Percentiles rank a stretch among this genome's conserved stretches.
Evolutionary conservation across 1,139 yeast species (phyloP).

Genomic region (Candida frijolesensis): DNA sequence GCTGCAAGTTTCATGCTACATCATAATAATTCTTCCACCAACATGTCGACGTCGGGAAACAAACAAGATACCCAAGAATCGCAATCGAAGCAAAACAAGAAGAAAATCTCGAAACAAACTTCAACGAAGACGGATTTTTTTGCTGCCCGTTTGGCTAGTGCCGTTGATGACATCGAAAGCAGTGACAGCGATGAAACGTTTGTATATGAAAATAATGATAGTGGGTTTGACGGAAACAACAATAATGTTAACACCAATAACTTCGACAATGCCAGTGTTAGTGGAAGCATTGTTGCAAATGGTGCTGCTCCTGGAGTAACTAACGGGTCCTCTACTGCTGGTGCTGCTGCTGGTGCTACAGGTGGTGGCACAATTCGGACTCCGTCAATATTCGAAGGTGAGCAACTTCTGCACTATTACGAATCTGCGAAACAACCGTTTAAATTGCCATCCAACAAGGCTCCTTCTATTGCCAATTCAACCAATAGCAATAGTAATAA

Average conservation of each 20-base stretch:
- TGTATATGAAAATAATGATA: constrained; percentile 69
- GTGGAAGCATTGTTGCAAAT: constrained; percentile 13
- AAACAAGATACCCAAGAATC: constrained; percentile 6
- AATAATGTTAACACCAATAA: constrained; percentile 11
- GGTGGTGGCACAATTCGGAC: constrained; percentile 9
- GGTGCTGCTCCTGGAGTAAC: background rate
- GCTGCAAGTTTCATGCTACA: constrained; percentile 13
- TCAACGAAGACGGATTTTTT: constrained; percentile 83
- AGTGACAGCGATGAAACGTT: constrained; percentile 93
- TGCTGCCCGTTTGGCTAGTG: constrained; percentile 92
- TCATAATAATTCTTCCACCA: constrained; percentile 14
- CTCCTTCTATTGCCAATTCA: constrained; percentile 24
- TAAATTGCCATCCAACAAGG: constrained; percentile 12
- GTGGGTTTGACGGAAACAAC: constrained; percentile 16
- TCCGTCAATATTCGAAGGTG: constrained; percentile 9
- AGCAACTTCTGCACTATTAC: constrained; percentile 3
- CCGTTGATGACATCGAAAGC: constrained; percentile 85
- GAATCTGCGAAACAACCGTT: constrained; percentile 4
- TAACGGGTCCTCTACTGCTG: constrained; percentile 3
- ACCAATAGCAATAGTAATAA: constrained; percentile 22
- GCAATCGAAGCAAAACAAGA: constrained; percentile 18
- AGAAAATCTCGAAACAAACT: constrained; percentile 29
- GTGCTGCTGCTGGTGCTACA: background rate
- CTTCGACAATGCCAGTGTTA: constrained; percentile 16
- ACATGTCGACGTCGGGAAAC: constrained; percentile 6